These are phyloP conservation scores for Teratosphaeria viscida DNA, from an alignment of 2,329 filamentous ascomycete species.

Conservation along the genomic window DNA sequence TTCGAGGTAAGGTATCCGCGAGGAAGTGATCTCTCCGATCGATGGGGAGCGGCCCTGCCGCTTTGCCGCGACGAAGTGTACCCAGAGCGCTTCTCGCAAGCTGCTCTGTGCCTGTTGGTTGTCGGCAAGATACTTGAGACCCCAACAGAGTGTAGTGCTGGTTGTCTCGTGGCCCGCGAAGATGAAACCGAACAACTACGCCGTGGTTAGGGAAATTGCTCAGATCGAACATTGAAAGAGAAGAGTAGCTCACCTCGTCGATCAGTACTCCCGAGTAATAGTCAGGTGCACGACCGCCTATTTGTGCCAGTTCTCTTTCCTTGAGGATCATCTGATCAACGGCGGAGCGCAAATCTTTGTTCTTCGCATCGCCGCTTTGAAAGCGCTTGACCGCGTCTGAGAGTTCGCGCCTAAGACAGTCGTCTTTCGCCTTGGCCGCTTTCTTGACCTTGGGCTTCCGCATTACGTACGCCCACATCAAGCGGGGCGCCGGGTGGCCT, in stretches of 20 bases:
- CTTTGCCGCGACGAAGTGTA: not conserved
- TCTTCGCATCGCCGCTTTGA: too few relatives aligned
- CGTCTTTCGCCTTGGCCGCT: too few relatives aligned
- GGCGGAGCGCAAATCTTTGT: not conserved
- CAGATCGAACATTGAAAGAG: too few relatives aligned
- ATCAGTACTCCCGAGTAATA: not conserved
- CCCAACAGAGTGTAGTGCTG: not conserved
- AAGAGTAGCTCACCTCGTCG: not conserved
- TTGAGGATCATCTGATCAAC: not conserved
- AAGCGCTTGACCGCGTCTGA: too few relatives aligned
- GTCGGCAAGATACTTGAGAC: not conserved
- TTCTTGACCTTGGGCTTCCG: too few relatives aligned
- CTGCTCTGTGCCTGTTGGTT: not conserved
- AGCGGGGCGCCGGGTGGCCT: too few relatives aligned
- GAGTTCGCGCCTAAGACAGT: too few relatives aligned
- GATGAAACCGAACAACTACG: not conserved
- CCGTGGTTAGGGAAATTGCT: too few relatives aligned
- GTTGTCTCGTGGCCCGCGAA: not conserved
- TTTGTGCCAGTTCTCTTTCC: not conserved
- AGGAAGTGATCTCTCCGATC: not conserved
- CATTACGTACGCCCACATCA: too few relatives aligned
- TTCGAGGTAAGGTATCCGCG: not conserved
- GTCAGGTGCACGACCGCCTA: not conserved
- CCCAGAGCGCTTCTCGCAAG: not conserved
- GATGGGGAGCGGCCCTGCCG: not conserved